Percentiles rank a stretch among this genome's conserved stretches.
phyloP scores from a whole-genome alignment of 108 stramenopile species.

The Hondaea fermentalgiana region DNA sequence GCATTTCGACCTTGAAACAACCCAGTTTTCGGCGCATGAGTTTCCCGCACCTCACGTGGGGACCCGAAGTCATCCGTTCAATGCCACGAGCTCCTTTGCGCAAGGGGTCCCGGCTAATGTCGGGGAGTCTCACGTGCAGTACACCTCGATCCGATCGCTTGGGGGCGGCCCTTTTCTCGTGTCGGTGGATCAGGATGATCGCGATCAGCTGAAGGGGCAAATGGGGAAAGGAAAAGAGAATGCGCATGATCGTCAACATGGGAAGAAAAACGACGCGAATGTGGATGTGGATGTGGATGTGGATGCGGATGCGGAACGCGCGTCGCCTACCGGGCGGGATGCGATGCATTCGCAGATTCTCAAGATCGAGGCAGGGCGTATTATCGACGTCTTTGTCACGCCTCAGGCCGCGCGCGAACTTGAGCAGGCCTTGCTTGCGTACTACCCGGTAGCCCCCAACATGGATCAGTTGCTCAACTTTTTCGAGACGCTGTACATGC shows the following conservation, averaged over 20 bases:
- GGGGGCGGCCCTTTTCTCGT: background rate
- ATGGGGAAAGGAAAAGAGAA: background rate
- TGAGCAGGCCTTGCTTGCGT: background rate
- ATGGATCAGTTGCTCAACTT: conserved; percentile 14
- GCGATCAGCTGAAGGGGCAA: too few relatives aligned
- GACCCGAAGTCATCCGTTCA: background rate
- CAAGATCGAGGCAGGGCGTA: background rate
- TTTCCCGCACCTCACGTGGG: background rate
- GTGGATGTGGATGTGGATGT: too few relatives aligned
- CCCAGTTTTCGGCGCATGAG: background rate
- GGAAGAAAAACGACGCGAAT: background rate
- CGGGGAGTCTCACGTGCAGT: background rate
- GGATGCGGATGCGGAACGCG: too few relatives aligned
- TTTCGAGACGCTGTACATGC: background rate
- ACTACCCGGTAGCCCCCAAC: background rate
- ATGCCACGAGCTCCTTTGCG: background rate
- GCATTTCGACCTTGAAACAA: background rate
- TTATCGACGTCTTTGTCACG: background rate
- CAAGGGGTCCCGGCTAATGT: background rate
- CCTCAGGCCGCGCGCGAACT: background rate
- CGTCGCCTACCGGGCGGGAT: background rate
- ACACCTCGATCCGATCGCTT: background rate
- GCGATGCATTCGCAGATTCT: background rate
- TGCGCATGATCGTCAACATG: background rate
- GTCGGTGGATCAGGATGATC: background rate